Evolutionary conservation across 352 stramenopile species (phyloP).

Genomic region (Globisporangium splendens): DNA sequence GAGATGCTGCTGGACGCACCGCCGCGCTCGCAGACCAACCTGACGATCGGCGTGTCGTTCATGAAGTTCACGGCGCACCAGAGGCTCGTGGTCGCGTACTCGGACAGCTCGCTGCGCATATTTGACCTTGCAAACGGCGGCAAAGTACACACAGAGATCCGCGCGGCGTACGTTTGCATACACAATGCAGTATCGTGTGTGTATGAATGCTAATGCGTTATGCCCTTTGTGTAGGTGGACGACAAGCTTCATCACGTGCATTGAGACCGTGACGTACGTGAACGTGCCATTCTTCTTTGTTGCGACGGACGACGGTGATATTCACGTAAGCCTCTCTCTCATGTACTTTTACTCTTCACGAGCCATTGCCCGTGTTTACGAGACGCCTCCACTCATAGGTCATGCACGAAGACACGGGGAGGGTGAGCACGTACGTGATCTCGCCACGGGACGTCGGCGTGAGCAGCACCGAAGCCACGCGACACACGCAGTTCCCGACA

Average conservation of each 20-base stretch:
- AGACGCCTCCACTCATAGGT: slow-evolving; percentile 26
- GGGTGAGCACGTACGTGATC: slow-evolving; percentile 67
- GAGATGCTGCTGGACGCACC: slow-evolving; percentile 56
- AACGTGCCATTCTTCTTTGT: slow-evolving; percentile 71
- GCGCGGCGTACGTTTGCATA: slow-evolving; percentile 12
- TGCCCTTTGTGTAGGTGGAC: slow-evolving; percentile 42
- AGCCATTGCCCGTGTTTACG: too few relatives aligned
- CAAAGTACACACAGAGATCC: slow-evolving; percentile 20
- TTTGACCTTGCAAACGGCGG: slow-evolving; percentile 38
- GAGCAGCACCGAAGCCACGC: slow-evolving; percentile 15
- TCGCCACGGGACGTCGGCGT: slow-evolving; percentile 40
- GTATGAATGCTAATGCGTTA: neutral
- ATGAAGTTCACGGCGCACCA: slow-evolving; percentile 68
- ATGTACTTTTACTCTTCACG: neutral
- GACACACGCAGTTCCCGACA: slow-evolving; percentile 29
- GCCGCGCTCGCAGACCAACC: slow-evolving; percentile 21
- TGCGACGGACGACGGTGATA: slow-evolving; percentile 59
- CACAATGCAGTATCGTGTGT: neutral
- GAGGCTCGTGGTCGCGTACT: slow-evolving; percentile 56
- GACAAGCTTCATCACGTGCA: slow-evolving; percentile 48
- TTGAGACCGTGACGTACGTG: slow-evolving; percentile 60
- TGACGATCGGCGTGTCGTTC: slow-evolving; percentile 42
- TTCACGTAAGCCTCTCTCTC: slow-evolving; percentile 31
- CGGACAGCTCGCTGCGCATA: slow-evolving; percentile 61
- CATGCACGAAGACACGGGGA: slow-evolving; percentile 69